A percentile compares a stretch with the other conserved stretches of the same genome.
Evolutionary conservation across 2,329 filamentous ascomycete species (phyloP).

Genomic region (Pseudopithomyces maydicus): DNA sequence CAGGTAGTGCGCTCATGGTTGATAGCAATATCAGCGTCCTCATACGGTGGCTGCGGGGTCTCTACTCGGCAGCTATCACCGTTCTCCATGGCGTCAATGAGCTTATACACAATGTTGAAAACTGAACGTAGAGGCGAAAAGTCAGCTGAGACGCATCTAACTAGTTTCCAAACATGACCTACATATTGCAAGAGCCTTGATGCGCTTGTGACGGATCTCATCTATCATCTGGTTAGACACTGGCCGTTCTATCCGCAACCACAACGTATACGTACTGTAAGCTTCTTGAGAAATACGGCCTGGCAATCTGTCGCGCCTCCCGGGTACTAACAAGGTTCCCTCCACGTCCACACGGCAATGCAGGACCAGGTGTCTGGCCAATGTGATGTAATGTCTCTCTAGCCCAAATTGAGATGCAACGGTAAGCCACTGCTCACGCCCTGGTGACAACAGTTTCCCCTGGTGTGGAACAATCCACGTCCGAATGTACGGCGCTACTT

Average conservation of each 20-base stretch:
- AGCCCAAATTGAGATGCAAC: slow-evolving; percentile 32
- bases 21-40: not conserved
- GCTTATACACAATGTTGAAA: slow-evolving; percentile 10
- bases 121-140: not conserved
- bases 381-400: slow-evolving; percentile 18
- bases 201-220: slow-evolving; percentile 3
- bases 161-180: too few relatives aligned
- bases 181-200: not conserved
- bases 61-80: slow-evolving; percentile 8
- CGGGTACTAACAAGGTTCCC: slow-evolving; percentile 5
- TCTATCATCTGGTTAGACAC: not conserved
- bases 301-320: not conserved
- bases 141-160: too few relatives aligned
- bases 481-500: slow-evolving; percentile 15
- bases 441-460: slow-evolving; percentile 4
- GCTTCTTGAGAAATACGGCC: slow-evolving; percentile 9
- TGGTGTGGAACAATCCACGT: slow-evolving; percentile 19
- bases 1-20: slow-evolving; percentile 11
- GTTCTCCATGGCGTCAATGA: slow-evolving; percentile 9
- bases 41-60: not conserved
- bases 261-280: slow-evolving; percentile 6
- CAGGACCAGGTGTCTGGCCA: slow-evolving; percentile 18
- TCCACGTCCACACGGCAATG: slow-evolving; percentile 7
- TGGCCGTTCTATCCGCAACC: not conserved
- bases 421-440: slow-evolving; percentile 32